Base-by-base conservation (phyloP, 139 green algal genomes). In the Coelastrella sp. region DNA sequence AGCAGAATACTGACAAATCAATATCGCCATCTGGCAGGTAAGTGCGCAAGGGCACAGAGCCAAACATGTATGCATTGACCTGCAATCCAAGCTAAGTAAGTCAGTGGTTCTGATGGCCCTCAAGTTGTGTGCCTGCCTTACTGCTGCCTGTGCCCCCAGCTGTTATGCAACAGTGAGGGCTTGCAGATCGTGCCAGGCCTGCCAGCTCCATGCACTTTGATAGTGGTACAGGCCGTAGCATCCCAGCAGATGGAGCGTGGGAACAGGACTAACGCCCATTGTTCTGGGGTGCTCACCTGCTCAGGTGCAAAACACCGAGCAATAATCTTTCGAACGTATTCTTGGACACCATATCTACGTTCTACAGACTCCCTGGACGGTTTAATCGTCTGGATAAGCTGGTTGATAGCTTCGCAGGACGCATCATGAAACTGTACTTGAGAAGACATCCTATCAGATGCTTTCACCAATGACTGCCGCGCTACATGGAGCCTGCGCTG, bases 11-110 rank as follows among this genome's bases (percentile, higher is more conserved):
- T 56, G 94, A 97, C 20, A 99, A 86, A 91, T 99, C 98, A 81
- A 99, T 99, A 92, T 99, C 98, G 4, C 98, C 98, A 82, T 99
- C 98, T 4, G 98, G 98, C 23, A 99, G 92, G 85, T 98, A 99
- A 0, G 98, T 98, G 17, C 96, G 94, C 56, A 99, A 93, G 32
- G 98, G 98, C 73, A 99, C 98, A 0, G 96, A 99, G 11, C 98
- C 98, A 93, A 99, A 99, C 84, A 96, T 95, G 85, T 95, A 97
- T 0, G 95, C 94, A 54, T 97, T 91, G 54, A 99, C 97, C 95
- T 98, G 74, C 59, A 74, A 11, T 4, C n/a, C 16, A 76, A 6
- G 16, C 64, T 14, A 11, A 20, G 32, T 14, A 3, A 71, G 64
- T 71, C 3, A 71, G 64, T 71, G 64, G 11, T 71, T 11, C 64